Percentiles rank a stretch among this genome's conserved stretches.
Evolutionary conservation across 768 basidiomycete genomes (phyloP).

Genomic region (Rhodosporidiobolus sp.): DNA sequence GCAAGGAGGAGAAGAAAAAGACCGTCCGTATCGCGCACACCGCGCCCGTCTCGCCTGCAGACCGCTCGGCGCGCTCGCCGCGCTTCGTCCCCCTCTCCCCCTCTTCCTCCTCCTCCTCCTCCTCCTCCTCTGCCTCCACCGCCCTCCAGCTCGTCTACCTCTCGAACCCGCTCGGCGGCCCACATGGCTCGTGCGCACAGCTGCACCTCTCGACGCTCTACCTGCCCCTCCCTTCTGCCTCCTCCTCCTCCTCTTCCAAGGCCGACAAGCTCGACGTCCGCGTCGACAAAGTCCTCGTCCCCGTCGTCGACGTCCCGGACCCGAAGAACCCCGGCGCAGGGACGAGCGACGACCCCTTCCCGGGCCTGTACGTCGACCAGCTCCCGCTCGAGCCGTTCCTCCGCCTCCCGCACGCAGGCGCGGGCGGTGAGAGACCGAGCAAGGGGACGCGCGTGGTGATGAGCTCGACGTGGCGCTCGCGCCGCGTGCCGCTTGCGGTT

Average conservation of each 20-base stretch:
- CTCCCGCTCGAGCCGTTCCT: constrained; percentile 54
- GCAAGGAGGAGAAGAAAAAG: constrained; percentile 22
- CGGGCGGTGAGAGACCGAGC: too few species aligned
- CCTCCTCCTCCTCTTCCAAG: constrained; percentile 45
- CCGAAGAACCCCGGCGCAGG: constrained; percentile 39
- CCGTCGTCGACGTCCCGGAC: constrained; percentile 55
- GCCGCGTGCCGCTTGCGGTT: constrained; percentile 57
- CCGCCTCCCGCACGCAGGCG: too few species aligned
- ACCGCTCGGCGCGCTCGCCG: constrained; percentile 61
- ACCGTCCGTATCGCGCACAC: not conserved
- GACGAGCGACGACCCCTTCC: constrained; percentile 53
- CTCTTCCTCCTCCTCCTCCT: too few species aligned
- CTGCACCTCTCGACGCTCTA: too few species aligned
- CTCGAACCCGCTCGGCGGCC: constrained; percentile 58
- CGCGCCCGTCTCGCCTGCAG: constrained; percentile 27
- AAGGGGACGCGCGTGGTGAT: constrained; percentile 50
- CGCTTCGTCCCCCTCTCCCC: constrained; percentile 52
- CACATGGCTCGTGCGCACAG: constrained; percentile 60
- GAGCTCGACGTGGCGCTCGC: constrained; percentile 59
- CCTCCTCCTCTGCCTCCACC: constrained; percentile 36
- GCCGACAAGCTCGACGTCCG: constrained; percentile 3
- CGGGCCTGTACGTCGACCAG: constrained; percentile 62
- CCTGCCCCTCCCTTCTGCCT: too few species aligned
- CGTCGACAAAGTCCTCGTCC: constrained; percentile 26
- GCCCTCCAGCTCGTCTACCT: constrained; percentile 56